These are phyloP conservation scores for Phytophthora tubulina DNA, from an alignment of 352 stramenopile species.

Conservation along the genomic window DNA sequence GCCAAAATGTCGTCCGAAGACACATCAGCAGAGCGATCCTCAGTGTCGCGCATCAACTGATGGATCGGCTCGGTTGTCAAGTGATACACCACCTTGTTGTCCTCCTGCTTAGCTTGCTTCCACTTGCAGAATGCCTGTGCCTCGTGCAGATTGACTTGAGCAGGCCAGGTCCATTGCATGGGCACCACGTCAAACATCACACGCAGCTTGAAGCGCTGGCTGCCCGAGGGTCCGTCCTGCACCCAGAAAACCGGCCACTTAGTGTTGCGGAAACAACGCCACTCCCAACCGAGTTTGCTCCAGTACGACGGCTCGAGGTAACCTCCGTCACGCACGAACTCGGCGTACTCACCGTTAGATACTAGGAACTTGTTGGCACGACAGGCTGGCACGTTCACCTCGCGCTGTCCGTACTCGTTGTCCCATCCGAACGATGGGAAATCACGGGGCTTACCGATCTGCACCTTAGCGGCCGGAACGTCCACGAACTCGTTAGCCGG, in stretches of 20 bases:
- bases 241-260: conserved; percentile 98
- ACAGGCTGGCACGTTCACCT: conserved; percentile 90
- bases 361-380: conserved; percentile 92
- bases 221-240: conserved; percentile 90
- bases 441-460: conserved; percentile 91
- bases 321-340: conserved; percentile 95
- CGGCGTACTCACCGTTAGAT: conserved; percentile 96
- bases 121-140: conserved; percentile 93
- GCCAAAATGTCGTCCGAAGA: conserved; percentile 87
- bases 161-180: conserved; percentile 97
- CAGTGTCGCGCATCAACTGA: conserved; percentile 85
- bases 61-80: conserved; percentile 94
- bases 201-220: conserved; percentile 95
- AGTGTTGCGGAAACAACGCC: conserved; percentile 95
- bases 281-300: conserved; percentile 94
- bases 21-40: conserved; percentile 58
- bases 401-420: conserved; percentile 96
- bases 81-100: conserved; percentile 82
- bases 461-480: conserved; percentile 70
- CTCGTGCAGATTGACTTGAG: conserved; percentile 97
- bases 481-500: conserved; percentile 91
- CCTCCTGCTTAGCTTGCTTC: conserved; percentile 74
- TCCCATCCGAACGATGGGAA: conserved; percentile 98
- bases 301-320: conserved; percentile 94
- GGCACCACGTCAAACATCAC: conserved; percentile 91